phyloP scores from a whole-genome alignment of 2,329 filamentous ascomycete genomes.

The Sarocladium strictum region DNA sequence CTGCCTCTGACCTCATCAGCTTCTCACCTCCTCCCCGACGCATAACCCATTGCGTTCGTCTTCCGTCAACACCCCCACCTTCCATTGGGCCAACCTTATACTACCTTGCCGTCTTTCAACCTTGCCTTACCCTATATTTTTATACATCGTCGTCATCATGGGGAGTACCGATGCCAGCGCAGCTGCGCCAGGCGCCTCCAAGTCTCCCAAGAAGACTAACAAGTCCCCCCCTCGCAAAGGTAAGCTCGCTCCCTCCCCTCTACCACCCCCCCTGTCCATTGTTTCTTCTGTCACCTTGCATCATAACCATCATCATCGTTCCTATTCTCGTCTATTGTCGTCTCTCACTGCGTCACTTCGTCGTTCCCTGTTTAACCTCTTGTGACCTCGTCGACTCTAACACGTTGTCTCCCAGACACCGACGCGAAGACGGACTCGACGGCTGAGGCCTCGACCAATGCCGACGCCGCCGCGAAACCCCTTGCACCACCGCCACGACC shows the following conservation, averaged over 20 bases:
- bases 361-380: not conserved
- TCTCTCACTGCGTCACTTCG: constrained; percentile 14
- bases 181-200: constrained; percentile 36
- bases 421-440: constrained; percentile 41
- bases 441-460: constrained; percentile 45
- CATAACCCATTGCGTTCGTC: constrained; percentile 9
- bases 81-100: constrained; percentile 18
- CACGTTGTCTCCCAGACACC: constrained; percentile 27
- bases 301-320: constrained; percentile 19
- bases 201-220: constrained; percentile 42
- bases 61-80: constrained; percentile 17
- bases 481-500: constrained; percentile 67
- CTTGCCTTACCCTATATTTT: constrained; percentile 25
- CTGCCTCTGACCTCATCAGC: constrained; percentile 14
- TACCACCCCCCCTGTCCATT: constrained; percentile 12
- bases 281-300: constrained; percentile 14
- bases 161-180: constrained; percentile 36
- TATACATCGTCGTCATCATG: constrained; percentile 46
- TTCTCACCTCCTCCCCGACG: constrained; percentile 12
- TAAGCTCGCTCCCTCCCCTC: constrained; percentile 24
- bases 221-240: constrained; percentile 37
- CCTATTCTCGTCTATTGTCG: constrained; percentile 6
- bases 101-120: constrained; percentile 12
- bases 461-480: constrained; percentile 52
- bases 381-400: constrained; percentile 12